A percentile compares a stretch with the other conserved stretches of the same genome.
Conservation (phyloP, 2,329 filamentous ascomycete genomes). For the Chaetomium olivaceum region DNA sequence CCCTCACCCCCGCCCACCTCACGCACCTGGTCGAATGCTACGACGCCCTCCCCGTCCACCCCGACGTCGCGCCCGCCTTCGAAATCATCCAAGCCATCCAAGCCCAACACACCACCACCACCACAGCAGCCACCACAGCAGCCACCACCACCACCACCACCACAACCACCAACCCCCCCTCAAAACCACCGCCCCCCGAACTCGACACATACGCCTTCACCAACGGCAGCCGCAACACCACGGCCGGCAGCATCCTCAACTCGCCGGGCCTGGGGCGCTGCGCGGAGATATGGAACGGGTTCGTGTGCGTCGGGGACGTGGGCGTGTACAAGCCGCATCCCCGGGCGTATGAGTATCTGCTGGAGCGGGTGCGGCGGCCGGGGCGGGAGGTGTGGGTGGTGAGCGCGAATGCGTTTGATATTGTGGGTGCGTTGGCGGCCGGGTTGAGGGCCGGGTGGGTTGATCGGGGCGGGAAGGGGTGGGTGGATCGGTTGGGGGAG, state of each 20-base stretch:
- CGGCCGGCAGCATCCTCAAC: conserved; percentile 58
- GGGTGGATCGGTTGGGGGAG: conserved; percentile 62
- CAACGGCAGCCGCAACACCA: conserved; percentile 67
- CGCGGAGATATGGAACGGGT: conserved; percentile 48
- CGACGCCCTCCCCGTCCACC: conserved; percentile 63
- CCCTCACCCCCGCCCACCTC: conserved; percentile 40
- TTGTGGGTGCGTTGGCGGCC: conserved; percentile 61
- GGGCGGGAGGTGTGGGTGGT: conserved; percentile 64
- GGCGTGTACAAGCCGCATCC: conserved; percentile 65
- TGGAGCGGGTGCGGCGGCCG: conserved; percentile 50
- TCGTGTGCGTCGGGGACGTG: conserved; percentile 63
- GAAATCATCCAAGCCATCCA: conserved; percentile 39
- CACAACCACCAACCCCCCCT: not conserved
- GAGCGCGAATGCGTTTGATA: conserved; percentile 72
- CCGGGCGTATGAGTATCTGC: conserved; percentile 61
- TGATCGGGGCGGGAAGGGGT: conserved; percentile 62
- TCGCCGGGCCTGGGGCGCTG: conserved; percentile 53
- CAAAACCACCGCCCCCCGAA: not conserved
- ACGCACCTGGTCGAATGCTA: conserved; percentile 61
- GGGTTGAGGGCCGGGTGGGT: conserved; percentile 69
- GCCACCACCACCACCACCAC: not conserved
- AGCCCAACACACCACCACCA: too few relatives aligned
- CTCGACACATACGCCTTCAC: conserved; percentile 57
- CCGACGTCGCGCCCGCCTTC: conserved; percentile 61
- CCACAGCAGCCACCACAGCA: too few relatives aligned